These are phyloP conservation scores for Coemansia sp. DNA, from an alignment of 192 early-diverging fungal genomes.

Conservation along the genomic window DNA sequence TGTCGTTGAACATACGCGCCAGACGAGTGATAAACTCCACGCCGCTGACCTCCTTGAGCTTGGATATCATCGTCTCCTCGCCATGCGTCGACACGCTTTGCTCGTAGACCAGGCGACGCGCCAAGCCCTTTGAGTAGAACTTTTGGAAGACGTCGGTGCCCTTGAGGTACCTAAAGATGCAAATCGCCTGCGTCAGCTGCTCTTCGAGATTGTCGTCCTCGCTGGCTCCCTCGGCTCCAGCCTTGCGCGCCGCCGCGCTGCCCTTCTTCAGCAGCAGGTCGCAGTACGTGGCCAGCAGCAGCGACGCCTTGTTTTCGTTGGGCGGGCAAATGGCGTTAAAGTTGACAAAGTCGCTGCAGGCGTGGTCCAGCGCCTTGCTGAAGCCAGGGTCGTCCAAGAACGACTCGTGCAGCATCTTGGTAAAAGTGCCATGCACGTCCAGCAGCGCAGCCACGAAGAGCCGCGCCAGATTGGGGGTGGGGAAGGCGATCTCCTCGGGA, in stretches of 20 bases:
- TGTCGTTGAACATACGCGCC: constrained; percentile 95
- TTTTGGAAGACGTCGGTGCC: constrained; percentile 99
- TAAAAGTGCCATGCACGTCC: constrained; percentile 83
- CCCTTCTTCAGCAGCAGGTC: constrained; percentile 88
- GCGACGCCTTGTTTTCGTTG: constrained; percentile 71
- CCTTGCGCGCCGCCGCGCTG: constrained; percentile 33
- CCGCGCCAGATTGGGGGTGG: constrained; percentile 49
- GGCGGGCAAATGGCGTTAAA: constrained; percentile 78
- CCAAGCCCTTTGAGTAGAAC: constrained; percentile 91
- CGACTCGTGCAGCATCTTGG: constrained; percentile 70
- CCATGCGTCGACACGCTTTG: constrained; percentile 88
- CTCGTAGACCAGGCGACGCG: constrained; percentile 88
- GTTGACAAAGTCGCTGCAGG: constrained; percentile 93
- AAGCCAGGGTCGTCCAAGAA: constrained; percentile 82
- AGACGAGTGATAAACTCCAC: constrained; percentile 94
- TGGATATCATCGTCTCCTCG: constrained; percentile 92
- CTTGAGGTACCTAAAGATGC: constrained; percentile 93
- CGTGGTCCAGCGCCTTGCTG: constrained; percentile 88
- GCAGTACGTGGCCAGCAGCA: constrained; percentile 86
- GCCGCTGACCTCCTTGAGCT: constrained; percentile 89
- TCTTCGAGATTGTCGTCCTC: constrained; percentile 54
- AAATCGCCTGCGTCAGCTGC: constrained; percentile 64
- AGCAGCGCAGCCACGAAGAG: constrained; percentile 86
- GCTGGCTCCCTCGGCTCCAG: constrained; percentile 39
- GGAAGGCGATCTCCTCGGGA: constrained; percentile 45